Conservation (phyloP, 768 basidiomycete species). For the Lentinus tigrinus region DNA sequence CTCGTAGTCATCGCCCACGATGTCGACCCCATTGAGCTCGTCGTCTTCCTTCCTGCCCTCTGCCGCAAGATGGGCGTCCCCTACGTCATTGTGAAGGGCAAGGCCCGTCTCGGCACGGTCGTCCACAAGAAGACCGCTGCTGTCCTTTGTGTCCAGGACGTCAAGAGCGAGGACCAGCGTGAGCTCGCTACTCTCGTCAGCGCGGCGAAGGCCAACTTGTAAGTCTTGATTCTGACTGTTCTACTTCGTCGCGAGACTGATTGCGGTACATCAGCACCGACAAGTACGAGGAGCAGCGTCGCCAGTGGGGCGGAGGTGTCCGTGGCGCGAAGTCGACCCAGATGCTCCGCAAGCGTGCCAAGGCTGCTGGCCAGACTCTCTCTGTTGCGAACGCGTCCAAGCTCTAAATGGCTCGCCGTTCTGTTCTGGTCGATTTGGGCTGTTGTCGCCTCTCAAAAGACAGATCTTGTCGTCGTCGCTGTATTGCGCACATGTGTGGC, state of each 20-base stretch:
- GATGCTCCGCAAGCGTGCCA: conserved; percentile 92
- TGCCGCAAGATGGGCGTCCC: conserved; percentile 99
- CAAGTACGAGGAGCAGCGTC: conserved; percentile 90
- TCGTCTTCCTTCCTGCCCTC: conserved; percentile 95
- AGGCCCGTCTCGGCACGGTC: conserved; percentile 96
- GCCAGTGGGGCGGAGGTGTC: conserved; percentile 94
- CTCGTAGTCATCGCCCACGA: conserved; percentile 97
- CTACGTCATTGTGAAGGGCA: conserved; percentile 97
- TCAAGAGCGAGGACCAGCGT: conserved; percentile 90
- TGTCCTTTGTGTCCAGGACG: conserved; percentile 88
- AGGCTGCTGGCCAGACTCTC: conserved; percentile 75
- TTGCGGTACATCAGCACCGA: conserved; percentile 53
- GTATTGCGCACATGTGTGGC: conserved; percentile 2
- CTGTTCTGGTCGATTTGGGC: conserved; percentile 4
- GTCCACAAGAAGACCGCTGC: conserved; percentile 99
- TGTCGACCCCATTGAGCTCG: conserved; percentile 98
- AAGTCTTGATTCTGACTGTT: conserved; percentile 33
- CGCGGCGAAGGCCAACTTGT: conserved; percentile 98
- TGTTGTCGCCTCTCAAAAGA: conserved; percentile 12
- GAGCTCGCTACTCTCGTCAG: conserved; percentile 91
- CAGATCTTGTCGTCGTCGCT: conserved; percentile 11
- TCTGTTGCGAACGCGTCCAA: conserved; percentile 58
- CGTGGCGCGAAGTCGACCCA: conserved; percentile 93
- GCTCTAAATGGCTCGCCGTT: conserved; percentile 43
- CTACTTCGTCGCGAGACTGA: neutral